phyloP scores from a whole-genome alignment of 192 early-diverging fungal genomes.

The Endogone sp. region DNA sequence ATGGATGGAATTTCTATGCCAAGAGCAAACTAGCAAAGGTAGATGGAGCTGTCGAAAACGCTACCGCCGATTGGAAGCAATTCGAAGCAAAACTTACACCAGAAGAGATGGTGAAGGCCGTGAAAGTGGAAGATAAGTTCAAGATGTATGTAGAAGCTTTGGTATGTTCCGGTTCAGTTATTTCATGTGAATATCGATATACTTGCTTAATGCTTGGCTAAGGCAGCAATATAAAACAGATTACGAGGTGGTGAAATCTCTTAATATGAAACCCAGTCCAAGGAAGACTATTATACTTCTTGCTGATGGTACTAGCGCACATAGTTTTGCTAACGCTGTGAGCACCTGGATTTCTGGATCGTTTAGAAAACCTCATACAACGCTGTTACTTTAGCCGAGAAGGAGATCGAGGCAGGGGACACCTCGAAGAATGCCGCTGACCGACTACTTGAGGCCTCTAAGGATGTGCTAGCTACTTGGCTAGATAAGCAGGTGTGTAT shows the following conservation, averaged over 20 bases:
- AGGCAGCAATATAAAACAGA: too few species aligned
- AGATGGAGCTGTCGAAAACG: conserved; percentile 35
- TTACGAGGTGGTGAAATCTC: too few species aligned
- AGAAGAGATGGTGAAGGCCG: conserved; percentile 36
- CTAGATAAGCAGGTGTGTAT: conserved; percentile 50
- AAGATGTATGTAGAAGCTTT: conserved; percentile 72
- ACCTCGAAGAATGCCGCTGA: conserved; percentile 32
- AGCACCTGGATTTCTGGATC: background rate
- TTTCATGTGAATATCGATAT: background rate
- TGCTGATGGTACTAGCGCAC: too few species aligned
- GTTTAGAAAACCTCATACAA: conserved; percentile 33
- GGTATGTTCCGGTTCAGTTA: conserved; percentile 29
- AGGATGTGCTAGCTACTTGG: conserved; percentile 44
- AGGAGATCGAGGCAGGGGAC: conserved; percentile 37
- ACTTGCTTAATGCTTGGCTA: too few species aligned
- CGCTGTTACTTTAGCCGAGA: conserved; percentile 38
- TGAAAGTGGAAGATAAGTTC: conserved; percentile 56
- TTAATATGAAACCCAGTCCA: too few species aligned
- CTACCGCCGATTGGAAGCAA: conserved; percentile 47
- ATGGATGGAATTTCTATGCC: conserved; percentile 63
- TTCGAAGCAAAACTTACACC: conserved; percentile 50
- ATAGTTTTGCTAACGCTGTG: background rate
- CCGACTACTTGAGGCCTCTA: conserved; percentile 43
- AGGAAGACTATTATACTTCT: too few species aligned
- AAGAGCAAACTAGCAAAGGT: conserved; percentile 53